A percentile compares a stretch with the other conserved stretches of the same genome.
phyloP scores from a whole-genome alignment of 192 early-diverging fungal genomes.

The Backusella luteola region DNA sequence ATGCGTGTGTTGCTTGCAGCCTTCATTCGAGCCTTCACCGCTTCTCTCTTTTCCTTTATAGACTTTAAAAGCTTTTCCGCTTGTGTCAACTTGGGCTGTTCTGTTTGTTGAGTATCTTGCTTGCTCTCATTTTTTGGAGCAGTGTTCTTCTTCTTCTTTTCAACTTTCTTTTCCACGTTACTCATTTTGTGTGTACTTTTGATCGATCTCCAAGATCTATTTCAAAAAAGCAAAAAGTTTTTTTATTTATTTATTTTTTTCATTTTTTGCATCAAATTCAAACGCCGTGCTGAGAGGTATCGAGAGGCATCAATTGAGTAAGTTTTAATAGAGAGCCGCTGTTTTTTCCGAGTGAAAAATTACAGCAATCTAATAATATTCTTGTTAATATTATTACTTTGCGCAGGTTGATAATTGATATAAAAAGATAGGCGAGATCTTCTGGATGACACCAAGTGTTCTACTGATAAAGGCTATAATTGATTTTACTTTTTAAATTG shows the following conservation, averaged over 20 bases:
- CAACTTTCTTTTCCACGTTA: background rate
- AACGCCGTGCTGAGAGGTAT: background rate
- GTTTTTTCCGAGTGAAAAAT: too few species aligned
- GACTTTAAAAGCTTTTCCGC: constrained; percentile 25
- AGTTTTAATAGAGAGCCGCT: too few species aligned
- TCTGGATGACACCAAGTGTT: too few species aligned
- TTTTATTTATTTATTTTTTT: background rate
- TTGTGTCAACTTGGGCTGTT: constrained; percentile 22
- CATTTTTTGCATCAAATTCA: background rate
- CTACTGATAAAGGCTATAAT: too few species aligned
- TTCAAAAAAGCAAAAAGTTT: background rate
- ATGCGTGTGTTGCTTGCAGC: background rate
- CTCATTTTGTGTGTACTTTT: background rate
- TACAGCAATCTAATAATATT: too few species aligned
- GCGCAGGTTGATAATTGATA: too few species aligned
- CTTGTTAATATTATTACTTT: too few species aligned
- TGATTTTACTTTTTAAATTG: too few species aligned
- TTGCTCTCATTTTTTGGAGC: background rate
- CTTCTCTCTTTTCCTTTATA: constrained; percentile 25
- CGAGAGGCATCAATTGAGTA: too few species aligned
- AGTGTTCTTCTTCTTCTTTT: background rate
- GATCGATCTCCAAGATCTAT: constrained; percentile 2
- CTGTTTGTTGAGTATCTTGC: background rate
- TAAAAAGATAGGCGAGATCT: too few species aligned
- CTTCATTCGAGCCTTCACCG: constrained; percentile 9